Base-by-base conservation (phyloP, 2,329 filamentous ascomycete genomes). In the Fusarium coicis region DNA sequence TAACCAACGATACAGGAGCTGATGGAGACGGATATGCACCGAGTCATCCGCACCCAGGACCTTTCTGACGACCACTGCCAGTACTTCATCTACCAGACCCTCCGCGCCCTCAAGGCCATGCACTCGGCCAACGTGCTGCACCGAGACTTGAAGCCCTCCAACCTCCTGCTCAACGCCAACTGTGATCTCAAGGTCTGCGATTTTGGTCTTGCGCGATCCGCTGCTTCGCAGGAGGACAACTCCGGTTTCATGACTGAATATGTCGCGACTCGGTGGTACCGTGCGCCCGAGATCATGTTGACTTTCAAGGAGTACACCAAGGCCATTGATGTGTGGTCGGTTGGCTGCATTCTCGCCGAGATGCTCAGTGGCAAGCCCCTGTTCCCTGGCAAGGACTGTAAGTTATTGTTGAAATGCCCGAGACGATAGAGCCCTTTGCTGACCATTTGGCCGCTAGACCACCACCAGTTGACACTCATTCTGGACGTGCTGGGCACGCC, bases 171-270 rank as follows among this genome's bases (percentile, higher is more conserved):
- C 72, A 99, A 99, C 81, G 96, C 96, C 80, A 99, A 99, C 85
- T 99, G 96, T 84, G 96, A 99, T 85, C 88, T 99, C 77, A 99
- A 99, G 85, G 96, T 99, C 77, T 99, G 96, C 85, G 96, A 99
- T 83, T 99, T 99, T 80, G 96, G 96, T 80, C 90, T 99, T 64
- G 96, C 96, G 54, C 92, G 95, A 80, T 98, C 96, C 15, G 96
- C 96, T 18, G 96, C 96, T 14, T 98, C 96, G 15, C 97, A 97
- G 76, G 96, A 99, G 81, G 96, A 99, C 84, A 99, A 99, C 85
- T 98, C 96, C n/a, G 96, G 96, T 28, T 99, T 99, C 90, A 99
- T 99, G 96, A 99, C 96, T 21, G 96, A 99, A 97, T 99, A 99
- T 82, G 96, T 99, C 64, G 96, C 96, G 57, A 99, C 96, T 52